Conservation (phyloP, 805 yeast genomes). For the Sugiyamaella floridensis region DNA sequence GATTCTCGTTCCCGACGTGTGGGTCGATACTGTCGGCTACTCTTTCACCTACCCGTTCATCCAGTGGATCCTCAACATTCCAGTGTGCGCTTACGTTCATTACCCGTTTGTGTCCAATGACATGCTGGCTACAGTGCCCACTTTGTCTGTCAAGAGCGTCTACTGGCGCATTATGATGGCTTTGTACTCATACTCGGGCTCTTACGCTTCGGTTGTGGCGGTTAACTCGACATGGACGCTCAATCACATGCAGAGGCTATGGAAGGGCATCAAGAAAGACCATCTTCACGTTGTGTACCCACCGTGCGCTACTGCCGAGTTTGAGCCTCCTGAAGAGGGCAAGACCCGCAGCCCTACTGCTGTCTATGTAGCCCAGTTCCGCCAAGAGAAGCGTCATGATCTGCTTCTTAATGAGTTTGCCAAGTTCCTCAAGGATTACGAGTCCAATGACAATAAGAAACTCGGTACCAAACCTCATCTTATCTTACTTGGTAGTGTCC, state of each 20-base stretch:
- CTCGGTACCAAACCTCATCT: constrained; percentile 43
- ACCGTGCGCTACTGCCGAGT: constrained; percentile 72
- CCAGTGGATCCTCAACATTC: constrained; percentile 50
- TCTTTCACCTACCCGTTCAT: constrained; percentile 79
- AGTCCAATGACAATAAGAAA: constrained; percentile 17
- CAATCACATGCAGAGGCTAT: constrained; percentile 60
- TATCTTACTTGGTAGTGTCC: constrained; percentile 76
- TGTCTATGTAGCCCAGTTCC: constrained; percentile 79
- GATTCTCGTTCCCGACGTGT: constrained; percentile 72
- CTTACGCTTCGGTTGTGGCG: constrained; percentile 55
- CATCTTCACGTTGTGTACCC: constrained; percentile 62
- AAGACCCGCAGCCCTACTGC: constrained; percentile 26
- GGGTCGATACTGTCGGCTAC: constrained; percentile 90
- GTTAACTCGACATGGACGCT: constrained; percentile 92
- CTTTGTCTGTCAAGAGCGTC: constrained; percentile 36
- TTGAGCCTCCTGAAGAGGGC: constrained; percentile 27
- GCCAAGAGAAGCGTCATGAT: constrained; percentile 89
- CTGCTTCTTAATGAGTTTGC: constrained; percentile 61
- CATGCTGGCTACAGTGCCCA: constrained; percentile 49
- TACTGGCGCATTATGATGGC: constrained; percentile 71
- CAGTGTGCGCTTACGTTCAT: constrained; percentile 85
- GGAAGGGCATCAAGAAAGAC: constrained; percentile 43
- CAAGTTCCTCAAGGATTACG: constrained; percentile 37
- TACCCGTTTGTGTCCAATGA: constrained; percentile 87
- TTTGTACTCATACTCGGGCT: constrained; percentile 60